Evolutionary conservation across 495 filamentous ascomycete species (phyloP), one percentile per base, ranked within the genome.

Genomic region (Bacidia gigantensis): DNA sequence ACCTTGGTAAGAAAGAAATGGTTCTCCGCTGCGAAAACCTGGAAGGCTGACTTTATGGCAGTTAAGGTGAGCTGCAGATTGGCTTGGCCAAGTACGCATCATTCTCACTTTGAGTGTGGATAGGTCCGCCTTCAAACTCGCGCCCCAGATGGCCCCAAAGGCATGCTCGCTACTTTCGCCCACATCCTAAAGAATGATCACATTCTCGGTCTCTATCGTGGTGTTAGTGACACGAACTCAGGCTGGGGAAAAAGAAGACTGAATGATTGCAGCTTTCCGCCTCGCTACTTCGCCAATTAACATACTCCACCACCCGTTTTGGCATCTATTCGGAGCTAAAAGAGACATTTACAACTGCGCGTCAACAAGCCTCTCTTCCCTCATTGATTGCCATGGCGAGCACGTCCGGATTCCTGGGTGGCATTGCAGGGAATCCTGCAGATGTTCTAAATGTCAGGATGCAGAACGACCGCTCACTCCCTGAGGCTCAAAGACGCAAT

Each of bases 381-480:
- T 73, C 79, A 18, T 79, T 98, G 1, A 71, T 97, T 56, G 82
- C 74, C 55, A 85, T 97, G 62, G 83, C 89, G 50, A 82, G 78
- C 11, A 72, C 76, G 18, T 93, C 92, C 1, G 92, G 92, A 44
- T 84, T 95, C 65, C 67, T 95, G 3, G 92, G 92, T 52, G 92
- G 92, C 22, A 64, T 95, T 7, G 84, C 86, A 11, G 92, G 92
- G 52, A 97, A 97, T 67, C 86, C 88, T 0, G 90, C 90, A 52
- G 92, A 98, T 63, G 85, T 98, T 11, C 75, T 96, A 52, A 98
- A 98, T 68, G 92, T 98, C 40, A 88, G 92, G 57, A 98, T 98
- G 92, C 92, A 98, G 67, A 83, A 90, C 70, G 92, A 97, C 64
- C 82, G 86, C 11, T 79, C 89, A 0, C 77, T 95, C 3, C 86